Evolutionary conservation across 768 basidiomycete genomes (phyloP), one percentile per base, ranked within the genome.

Genomic region (Flagelloscypha sp.): DNA sequence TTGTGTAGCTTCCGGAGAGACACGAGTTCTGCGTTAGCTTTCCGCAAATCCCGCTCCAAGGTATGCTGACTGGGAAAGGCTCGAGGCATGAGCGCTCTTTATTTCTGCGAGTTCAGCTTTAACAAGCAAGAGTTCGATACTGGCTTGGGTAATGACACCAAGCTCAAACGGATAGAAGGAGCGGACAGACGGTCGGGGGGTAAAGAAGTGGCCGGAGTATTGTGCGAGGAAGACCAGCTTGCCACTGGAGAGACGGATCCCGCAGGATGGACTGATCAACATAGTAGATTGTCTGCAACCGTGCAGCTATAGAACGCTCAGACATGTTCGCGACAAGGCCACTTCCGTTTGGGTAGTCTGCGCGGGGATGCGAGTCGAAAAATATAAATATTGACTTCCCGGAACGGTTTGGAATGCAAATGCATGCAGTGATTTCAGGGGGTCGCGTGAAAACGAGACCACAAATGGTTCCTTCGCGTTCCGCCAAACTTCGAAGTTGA

Each of bases 351-450:
- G 79, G 73, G 44, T 80, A 70, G 13, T 61, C 64, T 1, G 73
- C 66, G 8, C 81, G 66, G 5, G 76, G 67, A 48, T 82, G 80
- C 3, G 79, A 79, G 54, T 83, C 80, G 40, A 83, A 83, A 27
- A 82, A 56, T 29, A 73, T 62, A 44, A 74, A 81, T 11, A 74
- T 50, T n/a, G 35, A 24, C 40, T 57, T 62, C 44, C 21, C 29
- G 1, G 48, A 40, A n/a, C 47, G 15, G n/a, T 45, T 45, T 10
- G 52, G 49, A 10, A 63, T 54, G 35, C 59, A 59, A 41, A 78
- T 48, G 47, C 76, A 72, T 12, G 70, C 63, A 9, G 83, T 52
- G 35, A 83, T 81, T 48, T 83, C 82, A 0, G 82, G 80, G 23
- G 81, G 78, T 15, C 79, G 76, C 0, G 81, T 84, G 41, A 84